Conservation (phyloP, 2,329 filamentous ascomycete species). For the Penicillium concentricum region DNA sequence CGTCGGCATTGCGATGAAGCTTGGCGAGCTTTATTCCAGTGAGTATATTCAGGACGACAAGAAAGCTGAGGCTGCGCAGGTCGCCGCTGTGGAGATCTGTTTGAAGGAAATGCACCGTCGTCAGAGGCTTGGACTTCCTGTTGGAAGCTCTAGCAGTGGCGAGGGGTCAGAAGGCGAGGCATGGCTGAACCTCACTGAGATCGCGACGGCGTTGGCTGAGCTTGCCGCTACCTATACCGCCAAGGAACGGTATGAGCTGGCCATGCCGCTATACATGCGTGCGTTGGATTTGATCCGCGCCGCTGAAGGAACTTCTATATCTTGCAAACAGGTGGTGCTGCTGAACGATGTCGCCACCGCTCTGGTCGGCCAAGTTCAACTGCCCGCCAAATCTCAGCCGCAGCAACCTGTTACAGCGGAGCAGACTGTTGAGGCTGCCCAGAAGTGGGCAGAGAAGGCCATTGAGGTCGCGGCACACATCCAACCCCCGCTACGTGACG, state of each 20-base stretch:
- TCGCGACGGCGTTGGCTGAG: slow-evolving; percentile 48
- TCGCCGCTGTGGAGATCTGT: slow-evolving; percentile 78
- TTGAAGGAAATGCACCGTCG: slow-evolving; percentile 72
- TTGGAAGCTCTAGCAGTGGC: slow-evolving; percentile 51
- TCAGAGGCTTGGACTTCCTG: slow-evolving; percentile 64
- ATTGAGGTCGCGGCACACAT: slow-evolving; percentile 66
- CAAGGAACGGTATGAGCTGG: slow-evolving; percentile 73
- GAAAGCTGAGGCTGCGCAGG: slow-evolving; percentile 70
- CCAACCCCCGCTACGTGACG: slow-evolving; percentile 62
- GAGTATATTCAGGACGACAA: slow-evolving; percentile 72
- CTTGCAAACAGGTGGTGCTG: slow-evolving; percentile 76
- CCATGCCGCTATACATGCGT: slow-evolving; percentile 82
- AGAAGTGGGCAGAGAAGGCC: slow-evolving; percentile 77
- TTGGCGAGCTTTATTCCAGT: slow-evolving; percentile 78
- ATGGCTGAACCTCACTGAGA: slow-evolving; percentile 42
- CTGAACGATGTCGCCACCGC: slow-evolving; percentile 57
- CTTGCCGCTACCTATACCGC: slow-evolving; percentile 75
- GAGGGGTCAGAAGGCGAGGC: slow-evolving; percentile 27
- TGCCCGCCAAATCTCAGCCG: slow-evolving; percentile 25
- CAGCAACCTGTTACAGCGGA: slow-evolving; percentile 51
- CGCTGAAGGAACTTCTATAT: slow-evolving; percentile 44
- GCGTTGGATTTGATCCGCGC: slow-evolving; percentile 67
- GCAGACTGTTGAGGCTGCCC: slow-evolving; percentile 66
- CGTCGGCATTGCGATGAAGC: slow-evolving; percentile 75
- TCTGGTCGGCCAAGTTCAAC: slow-evolving; percentile 42